Conservation (phyloP, 2,329 filamentous ascomycete species). For the Stachybotrys echinatus region DNA sequence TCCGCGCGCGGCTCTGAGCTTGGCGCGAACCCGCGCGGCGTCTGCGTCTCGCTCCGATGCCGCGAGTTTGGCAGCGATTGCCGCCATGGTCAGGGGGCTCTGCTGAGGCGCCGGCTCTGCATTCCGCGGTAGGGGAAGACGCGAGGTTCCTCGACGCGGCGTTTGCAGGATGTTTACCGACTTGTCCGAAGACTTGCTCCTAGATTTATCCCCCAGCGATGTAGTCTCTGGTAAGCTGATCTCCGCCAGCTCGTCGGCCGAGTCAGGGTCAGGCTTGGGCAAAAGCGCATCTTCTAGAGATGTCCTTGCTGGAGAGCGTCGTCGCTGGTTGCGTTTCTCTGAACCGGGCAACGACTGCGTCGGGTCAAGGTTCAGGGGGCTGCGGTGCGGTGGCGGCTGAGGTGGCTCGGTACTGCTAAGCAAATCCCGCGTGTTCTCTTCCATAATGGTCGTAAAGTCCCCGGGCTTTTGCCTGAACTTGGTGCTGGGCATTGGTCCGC, state of each 20-base stretch:
- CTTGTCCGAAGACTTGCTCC: not conserved
- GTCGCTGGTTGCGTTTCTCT: constrained; percentile 6
- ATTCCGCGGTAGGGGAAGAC: constrained; percentile 25
- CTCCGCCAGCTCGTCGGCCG: constrained; percentile 6
- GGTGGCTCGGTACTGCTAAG: constrained; percentile 20
- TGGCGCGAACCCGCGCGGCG: constrained; percentile 57
- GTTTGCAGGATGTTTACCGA: constrained; percentile 4
- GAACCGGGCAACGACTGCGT: constrained; percentile 2
- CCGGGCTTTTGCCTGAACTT: constrained; percentile 25
- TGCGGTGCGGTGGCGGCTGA: constrained; percentile 22
- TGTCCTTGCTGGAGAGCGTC: constrained; percentile 20
- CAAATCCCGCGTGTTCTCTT: constrained; percentile 42
- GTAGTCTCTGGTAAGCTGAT: not conserved
- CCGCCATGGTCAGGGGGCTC: constrained; percentile 55
- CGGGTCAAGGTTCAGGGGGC: not conserved
- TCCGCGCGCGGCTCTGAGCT: constrained; percentile 49
- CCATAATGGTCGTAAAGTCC: constrained; percentile 39
- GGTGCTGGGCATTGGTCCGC: constrained; percentile 20
- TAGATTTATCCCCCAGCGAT: not conserved
- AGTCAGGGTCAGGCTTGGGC: constrained; percentile 13
- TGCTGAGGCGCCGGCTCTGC: constrained; percentile 39
- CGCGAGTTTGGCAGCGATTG: constrained; percentile 58
- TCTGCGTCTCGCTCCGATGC: constrained; percentile 60
- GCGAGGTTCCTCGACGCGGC: constrained; percentile 13
- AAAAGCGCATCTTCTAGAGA: constrained; percentile 29